These are phyloP conservation scores for Myxozyma lipomycoides DNA, from an alignment of 805 yeast species.

Conservation along the genomic window DNA sequence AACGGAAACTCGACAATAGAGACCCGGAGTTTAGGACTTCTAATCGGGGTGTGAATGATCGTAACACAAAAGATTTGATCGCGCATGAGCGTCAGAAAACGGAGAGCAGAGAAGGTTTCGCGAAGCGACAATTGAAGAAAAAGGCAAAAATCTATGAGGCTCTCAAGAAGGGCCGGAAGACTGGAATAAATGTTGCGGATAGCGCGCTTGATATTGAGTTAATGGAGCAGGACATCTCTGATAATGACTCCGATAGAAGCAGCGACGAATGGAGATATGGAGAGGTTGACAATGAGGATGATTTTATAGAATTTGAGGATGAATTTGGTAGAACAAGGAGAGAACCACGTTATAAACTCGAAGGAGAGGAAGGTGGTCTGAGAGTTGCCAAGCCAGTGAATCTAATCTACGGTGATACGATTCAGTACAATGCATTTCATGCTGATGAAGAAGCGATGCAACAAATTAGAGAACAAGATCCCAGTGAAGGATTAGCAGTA, in stretches of 20 bases:
- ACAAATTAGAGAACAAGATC: slow-evolving; percentile 22
- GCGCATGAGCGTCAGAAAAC: not conserved
- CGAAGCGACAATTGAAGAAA: slow-evolving; percentile 6
- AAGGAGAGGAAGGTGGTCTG: slow-evolving; percentile 4
- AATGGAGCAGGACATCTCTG: slow-evolving; percentile 8
- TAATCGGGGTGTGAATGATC: slow-evolving; percentile 20
- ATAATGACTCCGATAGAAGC: slow-evolving; percentile 5
- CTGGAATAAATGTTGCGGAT: slow-evolving; percentile 9
- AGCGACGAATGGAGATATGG: not conserved
- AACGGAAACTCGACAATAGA: not conserved
- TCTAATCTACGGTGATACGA: slow-evolving; percentile 29
- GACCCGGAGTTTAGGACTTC: not conserved
- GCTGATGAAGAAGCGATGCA: slow-evolving; percentile 25
- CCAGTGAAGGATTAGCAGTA: slow-evolving; percentile 6
- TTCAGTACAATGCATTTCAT: slow-evolving; percentile 28
- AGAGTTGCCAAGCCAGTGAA: slow-evolving; percentile 18
- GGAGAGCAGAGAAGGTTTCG: not conserved
- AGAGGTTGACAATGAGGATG: slow-evolving; percentile 15
- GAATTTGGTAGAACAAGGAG: slow-evolving; percentile 31
- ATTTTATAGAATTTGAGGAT: slow-evolving; percentile 27
- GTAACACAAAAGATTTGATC: slow-evolving; percentile 17
- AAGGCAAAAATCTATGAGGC: slow-evolving; percentile 26
- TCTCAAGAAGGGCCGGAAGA: slow-evolving; percentile 13
- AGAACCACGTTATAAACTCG: slow-evolving; percentile 15
- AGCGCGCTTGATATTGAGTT: slow-evolving; percentile 28